Percentiles rank a stretch among this genome's conserved stretches.
phyloP scores from a whole-genome alignment of 257 asterid genomes.

The Apocynum venetum region DNA sequence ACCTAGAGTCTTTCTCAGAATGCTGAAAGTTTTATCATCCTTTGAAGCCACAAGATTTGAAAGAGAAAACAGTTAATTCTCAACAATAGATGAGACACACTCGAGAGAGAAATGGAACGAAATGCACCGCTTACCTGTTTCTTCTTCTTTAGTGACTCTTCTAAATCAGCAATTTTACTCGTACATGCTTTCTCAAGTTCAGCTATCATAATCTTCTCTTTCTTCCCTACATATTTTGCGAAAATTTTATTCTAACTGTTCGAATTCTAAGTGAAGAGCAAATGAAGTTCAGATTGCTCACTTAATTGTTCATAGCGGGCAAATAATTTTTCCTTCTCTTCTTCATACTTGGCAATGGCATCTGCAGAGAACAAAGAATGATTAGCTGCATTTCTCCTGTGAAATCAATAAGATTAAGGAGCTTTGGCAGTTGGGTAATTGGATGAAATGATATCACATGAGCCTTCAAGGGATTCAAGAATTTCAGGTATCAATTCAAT shows the following conservation, averaged over 20 bases:
- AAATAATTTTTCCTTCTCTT: slow-evolving; percentile 66
- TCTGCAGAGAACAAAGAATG: slow-evolving; percentile 30
- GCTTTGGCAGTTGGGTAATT: background rate
- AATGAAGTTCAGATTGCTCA: slow-evolving; percentile 33
- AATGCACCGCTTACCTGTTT: slow-evolving; percentile 52
- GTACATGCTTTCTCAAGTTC: slow-evolving; percentile 66
- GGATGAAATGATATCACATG: background rate
- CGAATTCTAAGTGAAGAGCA: background rate
- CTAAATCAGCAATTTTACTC: slow-evolving; percentile 67
- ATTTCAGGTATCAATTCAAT: background rate
- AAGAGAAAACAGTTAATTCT: slow-evolving; percentile 9
- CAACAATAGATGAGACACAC: background rate
- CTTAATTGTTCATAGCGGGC: slow-evolving; percentile 77
- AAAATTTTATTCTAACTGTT: slow-evolving; percentile 2
- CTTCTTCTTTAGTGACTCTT: slow-evolving; percentile 91
- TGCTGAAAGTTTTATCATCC: slow-evolving; percentile 92
- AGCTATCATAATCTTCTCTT: slow-evolving; percentile 70
- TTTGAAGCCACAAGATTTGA: slow-evolving; percentile 26
- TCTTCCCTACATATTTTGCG: slow-evolving; percentile 60
- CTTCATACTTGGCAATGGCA: slow-evolving; percentile 71
- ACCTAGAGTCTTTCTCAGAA: slow-evolving; percentile 73
- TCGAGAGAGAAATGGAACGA: background rate
- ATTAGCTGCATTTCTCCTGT: background rate
- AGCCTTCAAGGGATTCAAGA: background rate
- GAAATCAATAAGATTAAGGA: background rate